phyloP scores from a whole-genome alignment of 2,329 filamentous ascomycete genomes.

The Microsporum canis region DNA sequence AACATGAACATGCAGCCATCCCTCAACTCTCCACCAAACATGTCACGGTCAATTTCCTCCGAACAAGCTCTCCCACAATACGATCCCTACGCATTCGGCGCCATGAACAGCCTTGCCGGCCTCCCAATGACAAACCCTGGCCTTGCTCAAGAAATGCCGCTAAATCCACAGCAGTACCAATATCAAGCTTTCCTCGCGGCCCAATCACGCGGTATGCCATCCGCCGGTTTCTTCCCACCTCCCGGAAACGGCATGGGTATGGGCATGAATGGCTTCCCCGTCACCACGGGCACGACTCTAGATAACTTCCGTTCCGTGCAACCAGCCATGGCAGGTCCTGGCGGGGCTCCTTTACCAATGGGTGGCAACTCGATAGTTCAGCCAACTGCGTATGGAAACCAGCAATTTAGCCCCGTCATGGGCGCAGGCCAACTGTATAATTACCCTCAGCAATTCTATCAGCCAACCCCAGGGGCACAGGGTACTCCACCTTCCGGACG shows the following conservation, averaged over 20 bases:
- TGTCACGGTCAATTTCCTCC: constrained; percentile 24
- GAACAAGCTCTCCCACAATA: constrained; percentile 30
- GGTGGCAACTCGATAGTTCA: constrained; percentile 37
- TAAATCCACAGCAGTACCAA: constrained; percentile 43
- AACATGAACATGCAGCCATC: constrained; percentile 23
- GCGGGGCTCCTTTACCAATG: constrained; percentile 28
- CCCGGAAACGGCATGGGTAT: constrained; percentile 22
- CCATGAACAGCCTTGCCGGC: constrained; percentile 24
- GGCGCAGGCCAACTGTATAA: constrained; percentile 39
- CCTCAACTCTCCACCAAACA: constrained; percentile 23
- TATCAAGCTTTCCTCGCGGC: constrained; percentile 46
- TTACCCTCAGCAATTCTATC: constrained; percentile 42
- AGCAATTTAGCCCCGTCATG: constrained; percentile 37
- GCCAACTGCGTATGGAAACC: constrained; percentile 35
- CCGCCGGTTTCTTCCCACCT: constrained; percentile 37
- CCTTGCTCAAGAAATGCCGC: constrained; percentile 30
- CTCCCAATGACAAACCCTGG: constrained; percentile 16
- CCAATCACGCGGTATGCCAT: constrained; percentile 33
- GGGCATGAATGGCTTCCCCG: constrained; percentile 32
- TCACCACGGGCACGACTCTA: constrained; percentile 22
- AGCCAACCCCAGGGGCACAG: constrained; percentile 33
- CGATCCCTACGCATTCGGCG: constrained; percentile 29
- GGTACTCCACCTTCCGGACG: constrained; percentile 39
- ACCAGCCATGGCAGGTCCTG: constrained; percentile 27
- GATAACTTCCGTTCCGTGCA: constrained; percentile 34